Evolutionary conservation across 2,329 filamentous ascomycete genomes (phyloP), one percentile per base, ranked within the genome.

Genomic region (Sclerotiophoma versabilis): DNA sequence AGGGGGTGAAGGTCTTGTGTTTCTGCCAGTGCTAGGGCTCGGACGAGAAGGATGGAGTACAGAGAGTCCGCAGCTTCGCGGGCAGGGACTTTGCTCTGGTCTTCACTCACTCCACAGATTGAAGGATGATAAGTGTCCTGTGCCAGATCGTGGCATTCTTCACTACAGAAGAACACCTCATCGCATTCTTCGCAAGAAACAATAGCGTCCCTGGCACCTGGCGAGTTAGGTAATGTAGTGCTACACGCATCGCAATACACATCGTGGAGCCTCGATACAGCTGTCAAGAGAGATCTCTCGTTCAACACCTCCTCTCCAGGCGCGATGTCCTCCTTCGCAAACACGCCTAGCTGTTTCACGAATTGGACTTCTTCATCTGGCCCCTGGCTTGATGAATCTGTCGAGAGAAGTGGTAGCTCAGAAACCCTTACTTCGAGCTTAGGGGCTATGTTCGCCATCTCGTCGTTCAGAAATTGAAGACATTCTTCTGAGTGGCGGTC

Each of bases 181-280:
- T 81, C 78, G 69, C 84, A 87, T 26, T 81, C 79, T 30, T 79
- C 75, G 63, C 84, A 87, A 2, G 76, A 71, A 6, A 81, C 75
- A 5, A 79, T 71, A 14, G 46, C 42, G 4, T 43, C 44, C 5
- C 48, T 49, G 12, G 39, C 44, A n/a, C 57, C 50, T 11, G 30
- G 41, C 1, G 53, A 39, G 12, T 64, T 68, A 0, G 90, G 90
- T 5, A 96, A 82, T 20, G 86, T 84, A 7, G 84, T 82, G 65
- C 92, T 92, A 74, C 93, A 98, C 12, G 92, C 92, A 74, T 98
- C 93, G 75, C 93, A 98, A 25, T 93, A 83, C 4, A 89, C 83
- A 58, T 96, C 92, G 70, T 96, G 92, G 11, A 95, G 83, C 25
- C 92, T 87, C 71, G 95, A 95, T 64, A 93, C 95, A 38, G 91